These are phyloP conservation scores for Inga leiocalycina DNA, from an alignment of 306 rosid genomes.

Conservation along the genomic window DNA sequence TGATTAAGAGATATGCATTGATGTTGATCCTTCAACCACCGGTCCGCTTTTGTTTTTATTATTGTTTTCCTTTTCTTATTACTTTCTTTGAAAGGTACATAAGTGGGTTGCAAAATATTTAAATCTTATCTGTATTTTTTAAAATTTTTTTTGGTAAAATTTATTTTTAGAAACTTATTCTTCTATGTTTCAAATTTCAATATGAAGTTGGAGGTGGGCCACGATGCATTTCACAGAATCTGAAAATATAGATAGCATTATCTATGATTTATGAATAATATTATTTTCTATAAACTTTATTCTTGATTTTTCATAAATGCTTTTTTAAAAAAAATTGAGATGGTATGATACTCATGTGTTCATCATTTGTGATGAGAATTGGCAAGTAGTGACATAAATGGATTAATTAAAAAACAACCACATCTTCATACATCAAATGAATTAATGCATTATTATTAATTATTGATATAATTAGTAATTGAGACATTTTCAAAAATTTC, in stretches of 20 bases:
- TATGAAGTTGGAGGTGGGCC: not conserved
- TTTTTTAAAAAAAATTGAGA: not conserved
- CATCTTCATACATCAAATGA: not conserved
- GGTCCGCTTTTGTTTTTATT: slow-evolving; percentile 48
- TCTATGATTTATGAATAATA: too few species aligned
- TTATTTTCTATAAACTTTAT: not conserved
- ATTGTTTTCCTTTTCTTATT: not conserved
- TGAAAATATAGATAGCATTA: not conserved
- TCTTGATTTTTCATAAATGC: not conserved
- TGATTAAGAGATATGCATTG: slow-evolving; percentile 53
- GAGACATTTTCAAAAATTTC: not conserved
- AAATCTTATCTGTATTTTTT: not conserved
- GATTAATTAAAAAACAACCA: not conserved
- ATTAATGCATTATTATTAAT: not conserved
- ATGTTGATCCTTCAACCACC: slow-evolving; percentile 84
- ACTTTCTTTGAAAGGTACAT: not conserved
- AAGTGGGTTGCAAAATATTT: not conserved
- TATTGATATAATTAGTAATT: not conserved
- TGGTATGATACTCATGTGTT: not conserved
- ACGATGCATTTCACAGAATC: not conserved
- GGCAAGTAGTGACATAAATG: slow-evolving; percentile 22
- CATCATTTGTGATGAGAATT: not conserved
- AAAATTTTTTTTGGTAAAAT: not conserved
- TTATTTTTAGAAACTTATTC: not conserved
- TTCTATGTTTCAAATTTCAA: too few species aligned